Evolutionary conservation across 768 basidiomycete species (phyloP).

Genomic region (Leccinum barrowsii): DNA sequence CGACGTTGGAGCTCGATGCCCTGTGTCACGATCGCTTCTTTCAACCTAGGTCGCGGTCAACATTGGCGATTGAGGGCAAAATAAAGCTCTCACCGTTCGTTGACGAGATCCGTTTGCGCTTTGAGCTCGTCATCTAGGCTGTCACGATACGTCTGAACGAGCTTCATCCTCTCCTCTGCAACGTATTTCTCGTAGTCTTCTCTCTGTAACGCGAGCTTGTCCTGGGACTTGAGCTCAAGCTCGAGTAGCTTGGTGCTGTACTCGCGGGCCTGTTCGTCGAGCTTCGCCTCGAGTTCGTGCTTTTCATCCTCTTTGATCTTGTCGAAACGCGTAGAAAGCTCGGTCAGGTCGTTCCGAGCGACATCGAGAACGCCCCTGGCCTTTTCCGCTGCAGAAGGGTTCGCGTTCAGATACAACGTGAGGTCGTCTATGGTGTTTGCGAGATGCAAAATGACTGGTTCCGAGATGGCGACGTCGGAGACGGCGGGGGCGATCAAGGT

Average conservation of each 20-base stretch:
- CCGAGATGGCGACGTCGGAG: slow-evolving; percentile 64
- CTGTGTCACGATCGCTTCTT: slow-evolving; percentile 92
- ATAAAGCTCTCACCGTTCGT: slow-evolving; percentile 67
- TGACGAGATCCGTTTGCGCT: slow-evolving; percentile 89
- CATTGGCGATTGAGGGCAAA: not conserved
- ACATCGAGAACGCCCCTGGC: slow-evolving; percentile 73
- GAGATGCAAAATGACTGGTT: slow-evolving; percentile 91
- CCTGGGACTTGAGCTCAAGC: slow-evolving; percentile 80
- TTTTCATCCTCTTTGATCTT: slow-evolving; percentile 79
- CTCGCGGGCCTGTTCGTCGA: slow-evolving; percentile 83
- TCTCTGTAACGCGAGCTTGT: slow-evolving; percentile 81
- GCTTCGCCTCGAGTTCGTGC: slow-evolving; percentile 52
- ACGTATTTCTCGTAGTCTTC: slow-evolving; percentile 80
- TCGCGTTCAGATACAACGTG: slow-evolving; percentile 74
- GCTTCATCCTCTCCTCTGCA: slow-evolving; percentile 68
- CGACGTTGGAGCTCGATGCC: slow-evolving; percentile 96
- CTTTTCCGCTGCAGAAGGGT: slow-evolving; percentile 62
- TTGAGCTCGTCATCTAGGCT: slow-evolving; percentile 83
- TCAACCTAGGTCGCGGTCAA: slow-evolving; percentile 51
- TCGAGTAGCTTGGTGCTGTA: slow-evolving; percentile 79
- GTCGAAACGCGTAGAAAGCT: slow-evolving; percentile 73
- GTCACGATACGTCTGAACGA: slow-evolving; percentile 77
- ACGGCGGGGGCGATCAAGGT: slow-evolving; percentile 83
- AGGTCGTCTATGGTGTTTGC: slow-evolving; percentile 92
- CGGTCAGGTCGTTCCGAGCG: slow-evolving; percentile 78